These are phyloP conservation scores for Physcomitrellopsis africana DNA, from an alignment of 225 moss, liverwort and hornwort genomes.

Conservation along the genomic window DNA sequence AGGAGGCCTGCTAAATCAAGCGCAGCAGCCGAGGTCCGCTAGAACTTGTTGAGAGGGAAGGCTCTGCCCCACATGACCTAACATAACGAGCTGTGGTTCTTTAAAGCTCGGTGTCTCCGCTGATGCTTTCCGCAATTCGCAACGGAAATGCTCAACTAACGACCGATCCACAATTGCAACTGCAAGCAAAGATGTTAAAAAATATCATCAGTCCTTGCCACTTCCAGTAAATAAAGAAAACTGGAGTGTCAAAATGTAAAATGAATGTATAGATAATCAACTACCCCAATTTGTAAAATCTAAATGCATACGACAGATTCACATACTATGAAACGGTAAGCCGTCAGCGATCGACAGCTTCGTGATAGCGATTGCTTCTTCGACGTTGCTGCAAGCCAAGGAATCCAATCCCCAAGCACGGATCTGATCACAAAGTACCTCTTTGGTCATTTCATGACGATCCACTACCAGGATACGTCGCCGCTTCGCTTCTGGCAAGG, in stretches of 20 bases:
- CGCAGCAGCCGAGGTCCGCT: conserved; percentile 51
- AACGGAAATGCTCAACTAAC: conserved; percentile 41
- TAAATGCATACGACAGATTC: not conserved
- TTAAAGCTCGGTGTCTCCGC: conserved; percentile 31
- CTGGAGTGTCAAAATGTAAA: no score
- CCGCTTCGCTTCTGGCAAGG: conserved; percentile 18
- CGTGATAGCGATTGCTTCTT: conserved; percentile 36
- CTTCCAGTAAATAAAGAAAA: no score
- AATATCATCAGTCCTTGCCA: no score
- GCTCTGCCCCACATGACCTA: conserved; percentile 52
- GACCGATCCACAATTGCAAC: conserved; percentile 50
- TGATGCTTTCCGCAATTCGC: conserved; percentile 35
- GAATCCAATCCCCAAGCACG: conserved; percentile 46
- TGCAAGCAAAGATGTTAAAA: conserved; percentile 18
- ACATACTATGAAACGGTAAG: conserved; percentile 40
- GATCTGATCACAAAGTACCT: conserved; percentile 49
- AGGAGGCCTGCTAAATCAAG: conserved; percentile 52
- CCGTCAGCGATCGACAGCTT: conserved; percentile 36
- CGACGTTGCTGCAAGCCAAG: conserved; percentile 39
- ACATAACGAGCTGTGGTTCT: conserved; percentile 50
- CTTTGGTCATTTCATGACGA: conserved; percentile 50
- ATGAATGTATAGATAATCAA: no score
- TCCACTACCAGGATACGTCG: conserved; percentile 51
- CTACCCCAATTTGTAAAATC: not conserved
- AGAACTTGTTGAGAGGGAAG: conserved; percentile 48